Base-by-base conservation (phyloP, 768 basidiomycete species). In the Sutorius australiensis region DNA sequence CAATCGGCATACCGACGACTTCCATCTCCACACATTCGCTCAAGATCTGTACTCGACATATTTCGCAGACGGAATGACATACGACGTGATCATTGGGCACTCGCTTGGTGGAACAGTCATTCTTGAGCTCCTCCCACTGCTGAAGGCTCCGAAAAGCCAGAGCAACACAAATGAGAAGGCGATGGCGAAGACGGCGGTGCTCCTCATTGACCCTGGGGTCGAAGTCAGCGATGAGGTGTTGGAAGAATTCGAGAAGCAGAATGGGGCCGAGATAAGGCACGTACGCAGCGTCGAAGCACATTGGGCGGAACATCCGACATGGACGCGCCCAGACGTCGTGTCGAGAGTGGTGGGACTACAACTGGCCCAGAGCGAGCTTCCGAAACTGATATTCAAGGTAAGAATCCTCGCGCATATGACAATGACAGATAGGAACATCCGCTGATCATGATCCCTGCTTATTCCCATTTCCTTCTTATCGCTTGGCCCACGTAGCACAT, bases 161-260 rank as follows among this genome's bases (percentile, higher is more conserved):
- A 53, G 21, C 14, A 16, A 21, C 6, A 8, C 13, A 21, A 10
- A 24, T 4, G 24, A 24, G 24, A 24, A n/a, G 17, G 11, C 27
- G 10, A 45, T 40, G 33, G 42, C 47, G 3, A 48, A 47, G 33
- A 52, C 50, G 6, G 32, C 45, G 7, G 49, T 51, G 2, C 19
- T 60, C 21, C 58, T 63, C 41, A 52, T 62, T 11, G 61, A 62
- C 27, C 54, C 61, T 6, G 48, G 3, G 19, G 46, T 60, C 43
- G 41, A 57, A 5, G 31, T 56, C 33, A 19, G 38, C 19, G 46
- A 42, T 2, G 21, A 51, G 31, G 17, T 34, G 28, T 17, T 55
- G 27, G 51, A 54, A 17, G 43, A 6, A 10, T 42, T 50, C 16
- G 56, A 13, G 16, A 21, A 4, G 10, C 14, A 7, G 8, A 17